Evolutionary conservation across 768 basidiomycete species (phyloP), one percentile per base, ranked within the genome.

Genomic region (Pleurotus citrinopileatus): DNA sequence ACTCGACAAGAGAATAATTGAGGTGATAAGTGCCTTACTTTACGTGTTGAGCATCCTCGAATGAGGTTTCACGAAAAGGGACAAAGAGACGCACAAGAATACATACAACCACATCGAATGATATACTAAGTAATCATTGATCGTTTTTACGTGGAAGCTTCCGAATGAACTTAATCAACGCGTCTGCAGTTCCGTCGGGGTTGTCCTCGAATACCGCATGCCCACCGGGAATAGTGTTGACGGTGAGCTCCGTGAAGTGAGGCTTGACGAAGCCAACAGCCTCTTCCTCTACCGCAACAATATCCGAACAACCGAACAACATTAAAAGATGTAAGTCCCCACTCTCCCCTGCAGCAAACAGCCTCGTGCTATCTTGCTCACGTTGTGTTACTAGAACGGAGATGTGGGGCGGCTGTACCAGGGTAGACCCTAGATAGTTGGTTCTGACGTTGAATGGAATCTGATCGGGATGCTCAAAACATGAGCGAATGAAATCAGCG

Each of bases 391-490:
- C 56, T 3, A 66, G 52, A 12, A 43, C 23, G 51, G 58, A 57
- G 4, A 65, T 59, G 1, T 55, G 52, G 1, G 68, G 66, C 17
- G 54, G 37, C 40, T 59, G 60, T 9, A 62, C 22, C 3, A 60
- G 45, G 27, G 65, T 55, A 5, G 59, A 53, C 2, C 66, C 69
- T 10, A 60, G 37, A 59, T 65, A 67, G 23, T 58, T 32, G 57
- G 62, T 64, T 50, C 60, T 63, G n/a, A 65, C 57, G 12, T 52
- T 55, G 51, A 59, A 59, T 0, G 68, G 67, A 12, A 69, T 64
- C 4, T 51, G 52, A 4, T 61, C 61, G 27, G 65, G 65, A 3
- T 66, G 45, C 25, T 63, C 61, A 45, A 68, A 70, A 25, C 65
- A 53, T 17, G 61, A 54, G 5, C 67, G 61, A 15, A 62, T 57